Base-by-base conservation (phyloP, 192 early-diverging fungal species). In the Chytriomyces hyalinus region DNA sequence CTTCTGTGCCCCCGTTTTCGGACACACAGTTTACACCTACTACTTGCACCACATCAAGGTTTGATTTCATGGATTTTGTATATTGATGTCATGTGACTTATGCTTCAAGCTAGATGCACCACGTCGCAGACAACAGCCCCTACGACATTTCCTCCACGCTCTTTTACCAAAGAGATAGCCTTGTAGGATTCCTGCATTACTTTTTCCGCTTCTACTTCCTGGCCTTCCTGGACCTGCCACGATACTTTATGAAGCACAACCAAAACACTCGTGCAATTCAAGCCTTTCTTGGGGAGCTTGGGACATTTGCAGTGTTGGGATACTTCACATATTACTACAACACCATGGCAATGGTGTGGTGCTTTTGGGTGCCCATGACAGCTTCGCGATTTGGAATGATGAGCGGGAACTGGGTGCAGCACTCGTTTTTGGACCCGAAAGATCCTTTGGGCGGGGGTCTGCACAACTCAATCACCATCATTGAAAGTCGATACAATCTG, bases 381-480 rank as follows among this genome's bases (percentile, higher is more conserved):
- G 70, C 78, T 60, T 70, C 69, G 3, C 73, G 83, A 22, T 83
- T 79, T 49, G 82, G 81, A 28, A 83, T 85, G 82, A 85, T 85
- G 84, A 68, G 48, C 46, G 84, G 84, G 43, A 85, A 85, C 77
- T 85, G 82, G 82, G 73, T 63, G 20, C 82, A 85, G 62, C 84
- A 85, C 72, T 53, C 84, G 9, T 85, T 85, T 53, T 26, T 85
- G 36, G 84, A 77, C 36, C 82, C 50, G 28, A 60, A 73, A 17
- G 80, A 80, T 67, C 75, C 80, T 13, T 49, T 65, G 24, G 81
- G 76, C 44, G 83, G 79, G 50, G 81, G 76, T 51, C 50, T 69
- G 24, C 65, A 80, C 36, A 81, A 83, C 51, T 69, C 81, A 10
- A 65, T 84, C 28, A 85, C 84, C 13, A 57, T 51, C 61, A 74